Percentiles rank a stretch among this genome's conserved stretches.
phyloP scores from a whole-genome alignment of 371 early-diverging fungal species.

The Mortierella sp. region DNA sequence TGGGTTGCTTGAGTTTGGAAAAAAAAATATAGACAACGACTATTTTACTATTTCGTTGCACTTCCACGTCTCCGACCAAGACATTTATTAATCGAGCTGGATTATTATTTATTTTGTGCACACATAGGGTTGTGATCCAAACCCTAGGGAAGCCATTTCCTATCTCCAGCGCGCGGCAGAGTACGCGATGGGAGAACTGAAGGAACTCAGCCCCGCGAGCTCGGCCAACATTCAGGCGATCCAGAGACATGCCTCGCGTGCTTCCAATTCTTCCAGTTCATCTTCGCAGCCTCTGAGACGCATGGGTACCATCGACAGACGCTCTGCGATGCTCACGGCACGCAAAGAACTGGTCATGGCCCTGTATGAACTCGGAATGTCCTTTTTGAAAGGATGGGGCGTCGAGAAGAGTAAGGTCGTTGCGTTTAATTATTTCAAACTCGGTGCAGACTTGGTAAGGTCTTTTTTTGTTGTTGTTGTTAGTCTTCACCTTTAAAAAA shows the following conservation, averaged over 20 bases:
- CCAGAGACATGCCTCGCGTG: slow-evolving; percentile 16
- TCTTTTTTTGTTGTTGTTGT: slow-evolving; percentile 3
- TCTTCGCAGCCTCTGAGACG: slow-evolving; percentile 16
- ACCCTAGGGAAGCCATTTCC: slow-evolving; percentile 74
- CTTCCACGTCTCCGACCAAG: no score
- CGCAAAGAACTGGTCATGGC: slow-evolving; percentile 80
- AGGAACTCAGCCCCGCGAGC: slow-evolving; percentile 48
- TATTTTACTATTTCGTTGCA: no score
- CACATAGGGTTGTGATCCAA: slow-evolving; percentile 71
- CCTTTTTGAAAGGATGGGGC: slow-evolving; percentile 92
- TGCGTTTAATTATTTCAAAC: slow-evolving; percentile 74
- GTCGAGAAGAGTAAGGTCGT: slow-evolving; percentile 70
- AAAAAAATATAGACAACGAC: neutral
- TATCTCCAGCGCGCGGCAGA: slow-evolving; percentile 84
- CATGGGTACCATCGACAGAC: slow-evolving; percentile 30
- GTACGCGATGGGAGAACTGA: slow-evolving; percentile 71
- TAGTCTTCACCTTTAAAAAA: no score
- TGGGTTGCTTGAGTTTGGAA: no score
- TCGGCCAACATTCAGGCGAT: slow-evolving; percentile 23
- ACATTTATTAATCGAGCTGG: no score
- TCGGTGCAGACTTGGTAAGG: slow-evolving; percentile 77
- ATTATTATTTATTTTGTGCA: neutral
- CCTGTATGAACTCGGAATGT: slow-evolving; percentile 88
- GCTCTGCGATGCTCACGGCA: slow-evolving; percentile 31
- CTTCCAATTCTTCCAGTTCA: neutral